Conservation (phyloP, 768 basidiomycete genomes). For the Boletus coccyginus region DNA sequence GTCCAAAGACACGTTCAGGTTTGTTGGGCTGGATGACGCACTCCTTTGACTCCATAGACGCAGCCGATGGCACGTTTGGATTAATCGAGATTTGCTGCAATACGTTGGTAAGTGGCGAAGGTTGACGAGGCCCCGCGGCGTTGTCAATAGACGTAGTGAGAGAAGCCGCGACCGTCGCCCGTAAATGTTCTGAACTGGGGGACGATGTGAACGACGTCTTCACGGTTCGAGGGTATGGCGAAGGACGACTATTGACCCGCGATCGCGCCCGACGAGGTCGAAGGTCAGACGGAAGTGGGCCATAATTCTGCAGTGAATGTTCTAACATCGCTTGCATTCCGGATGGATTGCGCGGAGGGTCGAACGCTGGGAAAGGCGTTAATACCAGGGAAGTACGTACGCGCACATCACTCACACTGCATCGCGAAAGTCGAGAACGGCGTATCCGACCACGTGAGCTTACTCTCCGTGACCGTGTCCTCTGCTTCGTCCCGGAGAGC, state of each 20-base stretch:
- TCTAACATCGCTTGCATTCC: conserved; percentile 74
- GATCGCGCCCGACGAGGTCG: conserved; percentile 61
- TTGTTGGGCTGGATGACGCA: conserved; percentile 27
- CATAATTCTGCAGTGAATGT: conserved; percentile 68
- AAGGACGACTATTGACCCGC: conserved; percentile 66
- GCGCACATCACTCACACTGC: conserved; percentile 54
- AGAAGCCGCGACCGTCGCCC: conserved; percentile 19
- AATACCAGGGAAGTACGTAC: background rate
- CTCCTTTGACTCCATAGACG: conserved; percentile 35
- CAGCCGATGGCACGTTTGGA: conserved; percentile 34
- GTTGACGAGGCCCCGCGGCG: conserved; percentile 2
- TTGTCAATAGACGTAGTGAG: conserved; percentile 22
- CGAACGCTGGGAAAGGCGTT: conserved; percentile 49
- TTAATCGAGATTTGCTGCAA: conserved; percentile 48
- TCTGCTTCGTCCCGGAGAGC: conserved; percentile 68
- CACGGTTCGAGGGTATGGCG: conserved; percentile 64
- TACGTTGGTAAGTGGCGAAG: conserved; percentile 24
- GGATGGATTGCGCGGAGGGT: conserved; percentile 60
- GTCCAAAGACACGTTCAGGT: conserved; percentile 24
- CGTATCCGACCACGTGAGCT: conserved; percentile 64
- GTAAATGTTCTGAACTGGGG: conserved; percentile 36
- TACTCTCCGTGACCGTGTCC: conserved; percentile 63
- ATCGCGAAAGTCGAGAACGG: conserved; percentile 69
- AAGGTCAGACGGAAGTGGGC: conserved; percentile 72
- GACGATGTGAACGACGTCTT: conserved; percentile 43